Base-by-base conservation (phyloP, 2,329 filamentous ascomycete genomes). In the Apiospora sp. region DNA sequence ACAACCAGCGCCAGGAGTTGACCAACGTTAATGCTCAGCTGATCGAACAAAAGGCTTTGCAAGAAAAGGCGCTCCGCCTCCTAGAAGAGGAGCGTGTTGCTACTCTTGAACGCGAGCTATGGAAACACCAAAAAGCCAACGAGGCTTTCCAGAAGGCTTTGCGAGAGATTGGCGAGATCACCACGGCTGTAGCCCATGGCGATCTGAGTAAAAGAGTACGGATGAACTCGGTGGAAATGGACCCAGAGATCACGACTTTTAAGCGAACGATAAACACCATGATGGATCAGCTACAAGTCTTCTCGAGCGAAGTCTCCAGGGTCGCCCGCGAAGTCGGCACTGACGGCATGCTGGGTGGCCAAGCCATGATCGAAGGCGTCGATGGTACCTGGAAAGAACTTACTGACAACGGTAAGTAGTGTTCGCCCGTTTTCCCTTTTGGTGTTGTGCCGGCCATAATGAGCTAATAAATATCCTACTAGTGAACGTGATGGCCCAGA, bases 241-340 rank as follows among this genome's bases (percentile, higher is more conserved):
- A 98, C 87, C 95, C 95, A 41, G 96, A 98, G 87, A 98, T 98
- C 80, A 96, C 95, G 41, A 95, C 94, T 13, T 98, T 98, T 87
- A 98, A 98, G 85, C 92, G 94, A 79, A 98, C 96, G 74, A 98
- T 98, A 86, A 98, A 98, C 82, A 97, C 94, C 77, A 98, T 98
- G 96, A 97, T 98, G 91, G 96, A 98, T 81, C 96, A 98, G 83
- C 88, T 98, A 73, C 95, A 98, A 81, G 94, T 97, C 73, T 98
- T 98, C 83, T 96, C 96, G 76, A 97, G 94, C 83, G 95, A 98
- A 85, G 96, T 98, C 79, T 98, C 96, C 46, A 93, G 94, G 77
- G 92, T 98, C 77, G 96, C 96, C 71, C 93, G 94, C 82, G 96
- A 98, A 83, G 96, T 98, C 86, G 96, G 96, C 77, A 98, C 96